Evolutionary conservation across 2,329 filamentous ascomycete species (phyloP).

Genomic region (Apiospora saccharicola): DNA sequence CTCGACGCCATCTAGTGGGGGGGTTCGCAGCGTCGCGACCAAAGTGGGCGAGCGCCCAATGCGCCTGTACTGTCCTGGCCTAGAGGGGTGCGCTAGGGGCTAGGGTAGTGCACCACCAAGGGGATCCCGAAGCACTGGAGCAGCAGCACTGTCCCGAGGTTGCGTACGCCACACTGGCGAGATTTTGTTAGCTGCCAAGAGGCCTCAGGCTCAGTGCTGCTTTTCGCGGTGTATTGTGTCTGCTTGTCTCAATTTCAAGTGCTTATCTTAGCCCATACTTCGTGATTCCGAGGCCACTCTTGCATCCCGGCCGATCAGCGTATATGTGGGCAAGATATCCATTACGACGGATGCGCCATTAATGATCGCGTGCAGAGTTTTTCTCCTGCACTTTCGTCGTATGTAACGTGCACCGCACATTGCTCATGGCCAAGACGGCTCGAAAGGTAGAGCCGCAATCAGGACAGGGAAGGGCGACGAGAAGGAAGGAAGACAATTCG

Average conservation of each 20-base stretch:
- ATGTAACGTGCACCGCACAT: background rate
- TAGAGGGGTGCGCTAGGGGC: background rate
- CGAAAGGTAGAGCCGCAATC: background rate
- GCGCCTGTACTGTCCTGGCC: conserved; percentile 1
- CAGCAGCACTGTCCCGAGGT: background rate
- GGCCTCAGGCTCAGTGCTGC: too few species aligned
- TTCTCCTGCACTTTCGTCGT: background rate
- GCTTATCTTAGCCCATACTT: background rate
- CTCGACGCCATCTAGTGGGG: conserved; percentile 16
- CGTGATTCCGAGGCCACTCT: conserved; percentile 15
- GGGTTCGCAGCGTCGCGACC: background rate
- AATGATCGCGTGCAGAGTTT: conserved; percentile 20
- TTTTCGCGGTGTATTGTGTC: background rate
- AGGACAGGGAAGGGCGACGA: background rate
- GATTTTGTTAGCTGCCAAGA: background rate
- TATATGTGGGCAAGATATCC: conserved; percentile 15
- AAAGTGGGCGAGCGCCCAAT: background rate
- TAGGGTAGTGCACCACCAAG: background rate
- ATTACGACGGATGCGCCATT: conserved; percentile 19
- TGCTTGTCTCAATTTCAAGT: background rate
- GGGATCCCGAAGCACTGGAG: background rate
- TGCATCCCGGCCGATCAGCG: conserved; percentile 13
- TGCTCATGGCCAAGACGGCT: too few species aligned
- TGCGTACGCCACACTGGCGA: background rate
- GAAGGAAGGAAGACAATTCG: background rate